Base-by-base conservation (phyloP, 148 eudicot species). In the Diospyros lotus region DNA sequence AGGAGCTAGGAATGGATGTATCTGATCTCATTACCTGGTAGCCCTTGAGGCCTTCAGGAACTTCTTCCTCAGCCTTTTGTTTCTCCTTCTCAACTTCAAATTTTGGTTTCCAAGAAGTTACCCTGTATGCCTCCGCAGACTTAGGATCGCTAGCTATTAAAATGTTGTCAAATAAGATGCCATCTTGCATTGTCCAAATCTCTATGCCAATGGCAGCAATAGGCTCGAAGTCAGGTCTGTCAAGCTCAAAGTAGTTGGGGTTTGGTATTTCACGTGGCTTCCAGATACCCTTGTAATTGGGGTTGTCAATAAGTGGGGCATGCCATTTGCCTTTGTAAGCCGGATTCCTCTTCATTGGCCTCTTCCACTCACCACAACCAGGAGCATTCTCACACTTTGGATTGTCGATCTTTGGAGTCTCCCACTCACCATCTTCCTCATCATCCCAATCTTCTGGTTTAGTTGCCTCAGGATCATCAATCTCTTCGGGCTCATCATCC, bases 151-250 rank as follows among this genome's bases (percentile, higher is more conserved):
- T 80, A 5, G 98, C 88, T 52, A 93, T 91, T 80, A 93, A 81
- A 48, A 93, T 81, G 74, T 88, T 93, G 83, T 89, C 98, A 68
- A 93, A 93, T 80, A 93, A 69, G 62, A 93, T 89, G 38, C 94
- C 98, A 78, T 93, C 96, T 83, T 91, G 92, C 96, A 91, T 88
- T 64, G 96, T 91, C 96, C 96, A 91, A 28, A 91, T 91, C 81
- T 93, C 98, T 78, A 93, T 93, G 60, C 98, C 98, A 79, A 93
- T 81, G 6, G 94, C 98, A 78, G 92, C 94, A 77, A 93, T 88
- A 69, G 88, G 90, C 82, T 93, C 98, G 74, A 86, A 93, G 77
- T 91, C 59, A 1, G 98, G 96, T 63, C 85, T 84, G 3, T 90
- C 86, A 48, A 91, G 84, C 79, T 93, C 98, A 73, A 88, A 93